Base-by-base conservation (phyloP, 305 asterid genomes). In the Fraxinus floribunda region DNA sequence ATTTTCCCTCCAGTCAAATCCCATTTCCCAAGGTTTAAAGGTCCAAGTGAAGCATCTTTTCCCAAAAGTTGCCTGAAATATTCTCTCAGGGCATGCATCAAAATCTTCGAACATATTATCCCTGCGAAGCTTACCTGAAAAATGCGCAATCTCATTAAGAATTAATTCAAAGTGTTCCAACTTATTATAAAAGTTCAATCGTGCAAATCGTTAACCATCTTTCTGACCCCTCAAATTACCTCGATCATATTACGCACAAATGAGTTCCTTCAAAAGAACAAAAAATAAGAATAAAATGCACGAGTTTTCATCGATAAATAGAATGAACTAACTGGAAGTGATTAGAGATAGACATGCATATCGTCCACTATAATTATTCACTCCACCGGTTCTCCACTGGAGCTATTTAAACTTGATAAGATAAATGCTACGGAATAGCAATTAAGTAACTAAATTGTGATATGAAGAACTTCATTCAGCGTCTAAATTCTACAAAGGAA, bases 1-100 rank as follows among this genome's bases (percentile, higher is more conserved):
- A 80, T 68, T 83, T 81, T 86, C 89, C 70, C 86, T 80, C 90
- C 93, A 88, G 46, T 88, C 91, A 88, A 88, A 91, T 76, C 87
- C 89, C 57, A 76, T 78, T 34, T 83, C 89, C 62, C 88, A 72
- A 81, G 85, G 82, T 88, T 84, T 87, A 82, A 82, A 91, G 46
- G 91, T 80, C 94, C 92, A 89, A 13, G 88, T 85, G 86, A 86
- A 87, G 88, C 94, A 88, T 24, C 75, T 86, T 80, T 87, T 85
- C 82, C 94, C 92, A 73, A 87, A 87, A 73, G 90, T 86, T 83
- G 94, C 91, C 75, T 84, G 89, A 83, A 91, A 95, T 83, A 80
- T 38, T 81, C 86, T 86, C 71, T 84, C 91, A 72, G 90, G 86
- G 76, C 87, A 75, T 60, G 86, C 91, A 80, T 91, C 92, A 57